Percentiles rank a stretch among this genome's conserved stretches.
These are phyloP conservation scores for Rhodocollybia butyracea DNA, from an alignment of 768 basidiomycete species.

Conservation along the genomic window DNA sequence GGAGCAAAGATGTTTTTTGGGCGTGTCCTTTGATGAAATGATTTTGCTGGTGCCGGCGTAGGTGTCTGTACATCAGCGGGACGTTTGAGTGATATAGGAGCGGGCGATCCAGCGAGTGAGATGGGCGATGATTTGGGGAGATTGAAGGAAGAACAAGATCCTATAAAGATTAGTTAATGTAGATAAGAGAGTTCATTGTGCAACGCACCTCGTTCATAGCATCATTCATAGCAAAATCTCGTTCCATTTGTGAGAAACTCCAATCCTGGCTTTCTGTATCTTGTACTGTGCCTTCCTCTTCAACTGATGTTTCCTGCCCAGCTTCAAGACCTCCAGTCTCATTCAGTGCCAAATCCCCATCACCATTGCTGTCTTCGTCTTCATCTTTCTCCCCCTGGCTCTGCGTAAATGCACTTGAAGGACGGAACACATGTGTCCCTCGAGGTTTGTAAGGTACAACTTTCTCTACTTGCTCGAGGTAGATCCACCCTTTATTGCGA, in stretches of 20 bases:
- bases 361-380: neutral
- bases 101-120: neutral
- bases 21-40: too few species aligned
- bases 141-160: too few species aligned
- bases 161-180: neutral
- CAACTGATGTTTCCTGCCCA: too few species aligned
- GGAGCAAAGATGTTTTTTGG: too few species aligned
- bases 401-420: neutral
- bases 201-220: too few species aligned
- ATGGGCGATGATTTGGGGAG: neutral
- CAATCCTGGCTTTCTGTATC: too few species aligned
- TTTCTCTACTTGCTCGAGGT: neutral
- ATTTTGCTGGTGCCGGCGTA: too few species aligned
- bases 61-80: too few species aligned
- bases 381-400: neutral
- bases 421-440: neutral
- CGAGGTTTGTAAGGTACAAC: neutral
- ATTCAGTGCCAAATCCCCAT: neutral
- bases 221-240: too few species aligned
- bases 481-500: constrained; percentile 4
- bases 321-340: neutral
- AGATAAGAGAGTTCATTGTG: too few species aligned
- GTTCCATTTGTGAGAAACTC: too few species aligned
- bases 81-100: neutral
- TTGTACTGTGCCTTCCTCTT: too few species aligned